These are phyloP conservation scores for Trametes meyenii DNA, from an alignment of 768 basidiomycete species.

Conservation along the genomic window DNA sequence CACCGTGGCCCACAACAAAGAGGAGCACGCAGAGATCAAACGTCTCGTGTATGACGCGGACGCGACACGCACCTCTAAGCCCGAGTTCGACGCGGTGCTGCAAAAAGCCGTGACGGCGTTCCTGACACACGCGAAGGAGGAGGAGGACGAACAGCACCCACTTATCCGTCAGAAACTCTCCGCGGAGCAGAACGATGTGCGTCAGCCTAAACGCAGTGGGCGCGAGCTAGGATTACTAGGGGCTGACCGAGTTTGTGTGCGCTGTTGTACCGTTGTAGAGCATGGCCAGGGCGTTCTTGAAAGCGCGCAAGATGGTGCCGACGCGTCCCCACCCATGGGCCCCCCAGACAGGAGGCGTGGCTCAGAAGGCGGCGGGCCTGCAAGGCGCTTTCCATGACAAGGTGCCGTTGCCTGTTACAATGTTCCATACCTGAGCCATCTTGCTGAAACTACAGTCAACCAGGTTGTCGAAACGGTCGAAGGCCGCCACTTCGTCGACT, in stretches of 20 bases:
- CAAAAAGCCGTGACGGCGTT: slow-evolving; percentile 21
- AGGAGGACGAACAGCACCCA: slow-evolving; percentile 25
- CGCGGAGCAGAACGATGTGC: slow-evolving; percentile 29
- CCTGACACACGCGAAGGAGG: slow-evolving; percentile 26
- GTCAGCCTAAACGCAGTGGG: slow-evolving; percentile 5
- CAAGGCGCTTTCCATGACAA: slow-evolving; percentile 24
- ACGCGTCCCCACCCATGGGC: slow-evolving; percentile 27
- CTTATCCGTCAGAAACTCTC: slow-evolving; percentile 11
- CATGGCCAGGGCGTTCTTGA: slow-evolving; percentile 24
- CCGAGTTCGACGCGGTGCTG: slow-evolving; percentile 25
- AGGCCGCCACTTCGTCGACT: slow-evolving; percentile 23
- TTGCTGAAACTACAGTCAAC: too few relatives aligned
- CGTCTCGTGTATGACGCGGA: slow-evolving; percentile 26
- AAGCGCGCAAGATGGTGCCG: slow-evolving; percentile 27
- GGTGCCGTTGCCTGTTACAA: neutral
- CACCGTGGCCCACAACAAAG: slow-evolving; percentile 26
- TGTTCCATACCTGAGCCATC: neutral
- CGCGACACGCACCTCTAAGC: slow-evolving; percentile 7
- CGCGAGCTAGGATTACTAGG: neutral
- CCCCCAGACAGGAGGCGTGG: slow-evolving; percentile 28
- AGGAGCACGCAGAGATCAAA: slow-evolving; percentile 29
- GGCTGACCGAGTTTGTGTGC: neutral
- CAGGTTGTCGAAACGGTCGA: slow-evolving; percentile 25
- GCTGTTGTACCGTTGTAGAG: slow-evolving; percentile 12
- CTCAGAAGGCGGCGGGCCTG: slow-evolving; percentile 27